phyloP scores from a whole-genome alignment of 2,329 filamentous ascomycete genomes.

The Mycosphaerella sp. region DNA sequence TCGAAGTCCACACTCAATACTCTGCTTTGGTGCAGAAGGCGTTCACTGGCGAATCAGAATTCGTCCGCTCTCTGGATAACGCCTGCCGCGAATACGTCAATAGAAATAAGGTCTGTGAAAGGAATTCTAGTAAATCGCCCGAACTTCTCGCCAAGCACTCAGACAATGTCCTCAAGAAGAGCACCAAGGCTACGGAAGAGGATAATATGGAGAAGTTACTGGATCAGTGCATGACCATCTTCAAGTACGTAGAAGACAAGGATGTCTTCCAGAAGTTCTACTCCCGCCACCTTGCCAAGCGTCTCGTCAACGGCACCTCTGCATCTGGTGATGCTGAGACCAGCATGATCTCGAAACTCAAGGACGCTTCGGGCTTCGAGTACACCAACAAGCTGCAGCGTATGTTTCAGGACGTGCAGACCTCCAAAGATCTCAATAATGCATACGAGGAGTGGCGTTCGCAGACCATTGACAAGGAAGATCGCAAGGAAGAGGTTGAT shows the following conservation, averaged over 20 bases:
- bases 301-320: slow-evolving; percentile 88
- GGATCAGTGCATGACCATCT: slow-evolving; percentile 95
- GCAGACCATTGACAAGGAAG: slow-evolving; percentile 57
- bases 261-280: slow-evolving; percentile 99
- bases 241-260: slow-evolving; percentile 99
- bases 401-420: slow-evolving; percentile 99
- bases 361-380: slow-evolving; percentile 97
- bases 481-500: slow-evolving; percentile 66
- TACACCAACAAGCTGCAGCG: slow-evolving; percentile 99
- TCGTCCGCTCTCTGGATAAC: slow-evolving; percentile 91
- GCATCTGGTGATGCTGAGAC: slow-evolving; percentile 97
- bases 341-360: slow-evolving; percentile 98
- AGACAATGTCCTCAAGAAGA: slow-evolving; percentile 87
- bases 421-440: slow-evolving; percentile 91
- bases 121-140: slow-evolving; percentile 86
- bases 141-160: slow-evolving; percentile 94
- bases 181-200: slow-evolving; percentile 85
- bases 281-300: slow-evolving; percentile 90
- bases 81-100: slow-evolving; percentile 98
- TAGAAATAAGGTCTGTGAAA: slow-evolving; percentile 91
- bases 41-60: slow-evolving; percentile 93
- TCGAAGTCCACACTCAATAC: slow-evolving; percentile 93
- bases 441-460: slow-evolving; percentile 75
- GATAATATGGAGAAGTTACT: slow-evolving; percentile 85
- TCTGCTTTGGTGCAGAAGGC: slow-evolving; percentile 84